A percentile compares a stretch with the other conserved stretches of the same genome.
phyloP scores from a whole-genome alignment of 2,329 filamentous ascomycete species.

The Endoconidiophora laricicola region DNA sequence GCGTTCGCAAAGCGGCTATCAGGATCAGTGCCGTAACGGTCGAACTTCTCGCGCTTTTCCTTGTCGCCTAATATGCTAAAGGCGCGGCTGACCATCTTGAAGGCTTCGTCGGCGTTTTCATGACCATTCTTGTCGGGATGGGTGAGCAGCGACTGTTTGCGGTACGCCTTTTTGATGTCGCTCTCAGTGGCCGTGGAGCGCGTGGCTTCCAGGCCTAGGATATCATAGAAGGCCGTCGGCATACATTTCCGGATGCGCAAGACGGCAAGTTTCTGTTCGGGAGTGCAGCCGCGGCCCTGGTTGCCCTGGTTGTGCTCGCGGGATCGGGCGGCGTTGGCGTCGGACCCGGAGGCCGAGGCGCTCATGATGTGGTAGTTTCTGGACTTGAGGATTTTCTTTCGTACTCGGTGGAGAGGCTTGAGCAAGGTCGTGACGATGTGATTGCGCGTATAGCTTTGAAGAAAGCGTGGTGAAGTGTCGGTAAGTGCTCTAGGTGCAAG shows the following conservation, averaged over 20 bases:
- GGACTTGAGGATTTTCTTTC: too few relatives aligned
- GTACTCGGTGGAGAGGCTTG: too few relatives aligned
- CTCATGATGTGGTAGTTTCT: conserved; percentile 3
- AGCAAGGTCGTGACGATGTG: too few relatives aligned
- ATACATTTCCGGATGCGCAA: conserved; percentile 72
- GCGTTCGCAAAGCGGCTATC: conserved; percentile 66
- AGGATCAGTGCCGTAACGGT: conserved; percentile 80
- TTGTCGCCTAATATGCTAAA: conserved; percentile 87
- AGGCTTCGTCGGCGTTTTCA: conserved; percentile 87
- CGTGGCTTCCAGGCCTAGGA: conserved; percentile 55
- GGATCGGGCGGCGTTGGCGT: conserved; percentile 33
- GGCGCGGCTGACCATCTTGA: conserved; percentile 91
- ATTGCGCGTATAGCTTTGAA: too few relatives aligned
- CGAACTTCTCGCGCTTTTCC: conserved; percentile 80
- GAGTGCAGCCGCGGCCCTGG: conserved; percentile 61
- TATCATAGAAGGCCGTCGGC: conserved; percentile 88
- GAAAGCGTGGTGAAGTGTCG: too few relatives aligned
- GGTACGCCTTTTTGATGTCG: conserved; percentile 96
- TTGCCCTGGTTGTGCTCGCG: conserved; percentile 63
- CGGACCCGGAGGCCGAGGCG: conserved; percentile 26
- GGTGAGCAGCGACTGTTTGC: conserved; percentile 82
- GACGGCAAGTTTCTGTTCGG: conserved; percentile 83
- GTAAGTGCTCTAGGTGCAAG: too few relatives aligned
- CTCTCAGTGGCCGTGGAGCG: conserved; percentile 51
- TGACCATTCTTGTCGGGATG: conserved; percentile 99